Evolutionary conservation across 2,329 filamentous ascomycete genomes (phyloP), one percentile per base, ranked within the genome.

Genomic region (Fusarium praegraminearum): DNA sequence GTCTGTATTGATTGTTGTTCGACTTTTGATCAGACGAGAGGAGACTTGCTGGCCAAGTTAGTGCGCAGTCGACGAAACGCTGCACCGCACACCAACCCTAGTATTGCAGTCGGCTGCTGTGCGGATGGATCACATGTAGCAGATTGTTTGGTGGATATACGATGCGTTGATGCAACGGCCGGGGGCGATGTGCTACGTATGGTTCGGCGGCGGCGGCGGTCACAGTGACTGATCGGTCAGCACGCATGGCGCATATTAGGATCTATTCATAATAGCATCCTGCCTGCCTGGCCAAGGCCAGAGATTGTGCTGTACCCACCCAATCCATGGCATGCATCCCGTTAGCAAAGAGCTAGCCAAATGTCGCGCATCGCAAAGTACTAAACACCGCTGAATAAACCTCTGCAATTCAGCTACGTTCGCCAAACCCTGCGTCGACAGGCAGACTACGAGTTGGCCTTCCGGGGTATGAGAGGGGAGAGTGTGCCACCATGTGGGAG

Each of bases 121-220:
- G 57, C 66, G 57, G 60, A 67, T 72, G 69, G 67, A 69, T 73
- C 69, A 72, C 69, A 74, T 70, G 70, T 61, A 58, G 55, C 62
- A 55, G 54, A 55, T 62, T 57, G 46, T 50, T 47, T 56, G 51
- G 67, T 45, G 54, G 44, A 44, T 68, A 56, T 56, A 44, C 32
- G 43, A 57, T 59, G 53, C n/a, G 22, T 54, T 47, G 45, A 43
- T 45, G 60, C 50, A 30, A 36, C 30, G 41, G 50, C 51, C 55
- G 36, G n/a, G 22, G 49, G 47, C 36, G 46, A 64, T 55, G 38
- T 58, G 47, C 28, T 46, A 59, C 52, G 38, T 58, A 24, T 50
- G 47, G 52, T 32, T 51, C 38, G 47, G 40, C 35, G 33, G 24
- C 54, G 46, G 53, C 30, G 28, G 50, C 38, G 53, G 57, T 55